A percentile compares a stretch with the other conserved stretches of the same genome.
These are phyloP conservation scores for Mycena alexandri DNA, from an alignment of 768 basidiomycete species.

Conservation along the genomic window DNA sequence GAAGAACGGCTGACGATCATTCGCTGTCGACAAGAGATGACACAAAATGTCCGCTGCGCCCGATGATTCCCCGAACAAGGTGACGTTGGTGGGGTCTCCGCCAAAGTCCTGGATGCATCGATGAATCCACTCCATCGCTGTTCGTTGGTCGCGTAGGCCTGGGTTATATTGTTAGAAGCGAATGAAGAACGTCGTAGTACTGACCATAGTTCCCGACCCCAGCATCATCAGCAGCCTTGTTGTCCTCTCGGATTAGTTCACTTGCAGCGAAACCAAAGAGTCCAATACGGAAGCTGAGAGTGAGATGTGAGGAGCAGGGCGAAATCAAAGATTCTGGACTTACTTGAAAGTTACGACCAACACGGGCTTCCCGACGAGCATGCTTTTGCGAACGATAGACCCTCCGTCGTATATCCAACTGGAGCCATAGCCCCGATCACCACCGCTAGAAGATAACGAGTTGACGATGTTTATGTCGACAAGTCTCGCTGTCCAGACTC, in stretches of 20 bases:
- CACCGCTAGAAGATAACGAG: conserved; percentile 62
- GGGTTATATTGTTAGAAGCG: conserved; percentile 25
- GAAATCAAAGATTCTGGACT: conserved; percentile 42
- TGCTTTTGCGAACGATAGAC: conserved; percentile 75
- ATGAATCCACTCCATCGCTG: conserved; percentile 74
- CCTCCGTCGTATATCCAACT: conserved; percentile 85
- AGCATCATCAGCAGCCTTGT: conserved; percentile 70
- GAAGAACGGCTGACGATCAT: conserved; percentile 72
- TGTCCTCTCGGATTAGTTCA: conserved; percentile 75
- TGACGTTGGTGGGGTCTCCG: conserved; percentile 72
- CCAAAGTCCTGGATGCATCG: conserved; percentile 73
- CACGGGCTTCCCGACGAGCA: conserved; percentile 71
- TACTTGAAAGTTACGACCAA: conserved; percentile 84
- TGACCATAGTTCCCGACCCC: conserved; percentile 85
- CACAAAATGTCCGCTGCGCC: conserved; percentile 71
- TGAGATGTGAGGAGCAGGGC: conserved; percentile 20
- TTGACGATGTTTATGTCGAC: conserved; percentile 11
- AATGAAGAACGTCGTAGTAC: conserved; percentile 37
- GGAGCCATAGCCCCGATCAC: conserved; percentile 79
- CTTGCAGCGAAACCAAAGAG: conserved; percentile 83
- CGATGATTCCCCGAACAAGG: conserved; percentile 63
- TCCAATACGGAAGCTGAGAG: conserved; percentile 77
- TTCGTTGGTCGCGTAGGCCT: conserved; percentile 76
- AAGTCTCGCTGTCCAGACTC: conserved; percentile 40
- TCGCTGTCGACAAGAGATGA: conserved; percentile 73